phyloP scores from a whole-genome alignment of 331 rosid genomes.

The Pyrus hybrid region DNA sequence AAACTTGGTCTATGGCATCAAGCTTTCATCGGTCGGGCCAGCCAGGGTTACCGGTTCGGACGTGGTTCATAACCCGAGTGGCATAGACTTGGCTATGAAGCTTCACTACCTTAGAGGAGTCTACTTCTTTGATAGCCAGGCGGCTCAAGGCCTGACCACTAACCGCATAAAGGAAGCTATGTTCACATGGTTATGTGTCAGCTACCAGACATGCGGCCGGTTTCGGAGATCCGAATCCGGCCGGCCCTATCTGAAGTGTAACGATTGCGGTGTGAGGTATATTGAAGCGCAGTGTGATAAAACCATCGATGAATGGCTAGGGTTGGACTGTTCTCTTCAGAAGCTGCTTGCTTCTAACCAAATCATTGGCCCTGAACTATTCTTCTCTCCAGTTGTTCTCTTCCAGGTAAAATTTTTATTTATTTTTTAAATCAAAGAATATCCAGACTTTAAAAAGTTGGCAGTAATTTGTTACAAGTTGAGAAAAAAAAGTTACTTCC shows the following conservation, averaged over 20 bases:
- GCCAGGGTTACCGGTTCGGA: slow-evolving; percentile 22
- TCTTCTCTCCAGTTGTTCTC: slow-evolving; percentile 58
- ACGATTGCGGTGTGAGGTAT: slow-evolving; percentile 72
- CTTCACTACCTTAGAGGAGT: slow-evolving; percentile 65
- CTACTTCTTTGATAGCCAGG: slow-evolving; percentile 40
- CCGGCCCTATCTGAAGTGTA: slow-evolving; percentile 64
- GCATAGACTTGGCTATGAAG: slow-evolving; percentile 79
- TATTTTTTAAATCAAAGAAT: too few species aligned
- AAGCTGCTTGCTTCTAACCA: slow-evolving; percentile 44
- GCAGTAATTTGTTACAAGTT: background rate
- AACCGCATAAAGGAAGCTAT: slow-evolving; percentile 30
- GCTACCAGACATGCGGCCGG: slow-evolving; percentile 46
- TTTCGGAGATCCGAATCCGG: slow-evolving; percentile 57
- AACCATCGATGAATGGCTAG: slow-evolving; percentile 53
- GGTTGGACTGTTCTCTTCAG: slow-evolving; percentile 32
- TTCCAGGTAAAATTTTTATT: slow-evolving; percentile 40
- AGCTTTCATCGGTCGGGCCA: slow-evolving; percentile 73
- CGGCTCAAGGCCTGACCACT: slow-evolving; percentile 17
- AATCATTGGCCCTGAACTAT: slow-evolving; percentile 70
- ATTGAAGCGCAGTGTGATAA: slow-evolving; percentile 49
- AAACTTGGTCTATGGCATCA: slow-evolving; percentile 30
- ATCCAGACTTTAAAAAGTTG: background rate
- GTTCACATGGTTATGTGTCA: slow-evolving; percentile 26
- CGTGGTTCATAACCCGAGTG: slow-evolving; percentile 22
- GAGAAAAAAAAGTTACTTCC: background rate